Evolutionary conservation across 768 basidiomycete species (phyloP).

Genomic region (Naematelia aurantialba): DNA sequence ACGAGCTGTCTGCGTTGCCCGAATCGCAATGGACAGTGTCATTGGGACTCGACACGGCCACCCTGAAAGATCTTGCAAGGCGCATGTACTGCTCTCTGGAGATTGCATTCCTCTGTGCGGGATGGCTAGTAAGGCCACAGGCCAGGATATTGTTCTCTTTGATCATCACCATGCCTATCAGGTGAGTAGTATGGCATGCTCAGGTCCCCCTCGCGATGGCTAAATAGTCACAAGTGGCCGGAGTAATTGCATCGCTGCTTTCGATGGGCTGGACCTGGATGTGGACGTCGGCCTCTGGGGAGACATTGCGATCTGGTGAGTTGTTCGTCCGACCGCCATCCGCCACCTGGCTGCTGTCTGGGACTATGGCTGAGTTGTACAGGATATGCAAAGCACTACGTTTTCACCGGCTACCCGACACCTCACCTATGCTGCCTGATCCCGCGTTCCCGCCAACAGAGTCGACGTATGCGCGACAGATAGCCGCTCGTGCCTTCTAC

Average conservation of each 20-base stretch:
- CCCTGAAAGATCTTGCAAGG: not conserved
- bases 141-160: constrained; percentile 1
- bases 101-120: constrained; percentile 1
- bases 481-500: not conserved
- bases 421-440: constrained; percentile 1
- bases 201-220: not conserved
- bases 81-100: not conserved
- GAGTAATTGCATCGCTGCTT: not conserved
- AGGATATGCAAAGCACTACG: constrained; percentile 6
- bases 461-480: constrained; percentile 4
- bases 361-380: not conserved
- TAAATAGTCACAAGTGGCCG: not conserved
- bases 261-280: not conserved
- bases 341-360: not conserved
- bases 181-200: constrained; percentile 3
- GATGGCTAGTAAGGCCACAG: constrained; percentile 5
- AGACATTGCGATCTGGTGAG: constrained; percentile 7
- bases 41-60: not conserved
- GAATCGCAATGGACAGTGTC: not conserved
- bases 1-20: not conserved
- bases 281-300: not conserved
- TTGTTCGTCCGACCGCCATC: not conserved
- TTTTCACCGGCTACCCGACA: constrained; percentile 2
- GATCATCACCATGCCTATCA: constrained; percentile 1
- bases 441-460: constrained; percentile 6